Conservation (phyloP, 2,329 filamentous ascomycete species). For the Onygena corvina region DNA sequence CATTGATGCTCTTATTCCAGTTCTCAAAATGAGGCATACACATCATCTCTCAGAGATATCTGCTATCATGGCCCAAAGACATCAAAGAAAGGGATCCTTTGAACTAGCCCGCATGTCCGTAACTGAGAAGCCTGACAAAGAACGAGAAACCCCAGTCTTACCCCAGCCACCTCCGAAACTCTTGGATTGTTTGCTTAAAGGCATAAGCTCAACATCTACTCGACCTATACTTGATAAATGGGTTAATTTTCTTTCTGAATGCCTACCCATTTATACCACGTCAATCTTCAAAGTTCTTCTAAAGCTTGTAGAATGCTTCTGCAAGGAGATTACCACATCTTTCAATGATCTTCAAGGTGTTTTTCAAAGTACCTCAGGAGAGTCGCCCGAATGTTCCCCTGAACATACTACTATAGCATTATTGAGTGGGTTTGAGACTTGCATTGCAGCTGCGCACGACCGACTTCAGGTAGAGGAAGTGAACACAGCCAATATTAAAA, state of each 20-base stretch:
- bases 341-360: slow-evolving; percentile 55
- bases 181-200: slow-evolving; percentile 69
- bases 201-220: slow-evolving; percentile 62
- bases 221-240: slow-evolving; percentile 77
- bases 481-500: slow-evolving; percentile 55
- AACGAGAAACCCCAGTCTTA: slow-evolving; percentile 26
- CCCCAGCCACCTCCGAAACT: slow-evolving; percentile 47
- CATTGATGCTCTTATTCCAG: slow-evolving; percentile 63
- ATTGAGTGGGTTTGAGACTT: slow-evolving; percentile 83
- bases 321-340: slow-evolving; percentile 58
- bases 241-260: slow-evolving; percentile 73
- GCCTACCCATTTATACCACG: slow-evolving; percentile 70
- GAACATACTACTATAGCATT: slow-evolving; percentile 58
- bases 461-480: slow-evolving; percentile 65
- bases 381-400: slow-evolving; percentile 39
- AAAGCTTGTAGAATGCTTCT: slow-evolving; percentile 81
- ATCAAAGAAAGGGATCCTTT: slow-evolving; percentile 29
- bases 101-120: slow-evolving; percentile 35
- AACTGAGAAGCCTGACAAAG: slow-evolving; percentile 35
- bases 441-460: slow-evolving; percentile 77
- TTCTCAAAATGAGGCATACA: slow-evolving; percentile 50
- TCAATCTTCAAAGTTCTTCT: slow-evolving; percentile 83
- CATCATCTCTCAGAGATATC: slow-evolving; percentile 26
- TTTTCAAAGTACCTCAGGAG: slow-evolving; percentile 31
- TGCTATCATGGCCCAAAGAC: slow-evolving; percentile 22